Conservation (phyloP, 768 basidiomycete species). For the Boletellus emodensis region DNA sequence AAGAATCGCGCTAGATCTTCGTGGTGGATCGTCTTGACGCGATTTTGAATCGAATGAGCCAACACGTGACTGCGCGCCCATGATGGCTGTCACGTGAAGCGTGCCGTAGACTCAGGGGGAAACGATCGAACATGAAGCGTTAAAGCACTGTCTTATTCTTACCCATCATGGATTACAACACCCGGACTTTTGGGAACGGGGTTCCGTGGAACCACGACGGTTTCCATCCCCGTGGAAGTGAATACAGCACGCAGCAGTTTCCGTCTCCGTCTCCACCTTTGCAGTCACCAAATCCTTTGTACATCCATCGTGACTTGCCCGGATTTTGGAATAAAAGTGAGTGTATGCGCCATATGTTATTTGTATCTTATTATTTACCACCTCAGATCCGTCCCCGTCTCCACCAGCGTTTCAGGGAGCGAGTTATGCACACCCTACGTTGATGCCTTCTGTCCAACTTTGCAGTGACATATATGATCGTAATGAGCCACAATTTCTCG, state of each 20-base stretch:
- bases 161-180: constrained; percentile 15
- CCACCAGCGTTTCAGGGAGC: constrained; percentile 27
- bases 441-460: not conserved
- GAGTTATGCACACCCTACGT: constrained; percentile 3
- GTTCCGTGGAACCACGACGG: not conserved
- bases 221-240: not conserved
- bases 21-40: not conserved
- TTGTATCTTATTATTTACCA: constrained; percentile 16
- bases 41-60: constrained; percentile 5
- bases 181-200: not conserved
- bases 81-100: constrained; percentile 21
- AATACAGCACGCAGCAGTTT: not conserved
- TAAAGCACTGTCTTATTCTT: constrained; percentile 2
- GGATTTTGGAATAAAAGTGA: constrained; percentile 15
- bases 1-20: not conserved
- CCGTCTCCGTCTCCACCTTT: constrained; percentile 8
- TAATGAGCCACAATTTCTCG: not conserved
- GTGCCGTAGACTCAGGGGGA: not conserved
- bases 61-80: constrained; percentile 26
- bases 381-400: constrained; percentile 35
- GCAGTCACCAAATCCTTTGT: constrained; percentile 5
- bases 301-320: constrained; percentile 2
- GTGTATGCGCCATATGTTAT: constrained; percentile 22
- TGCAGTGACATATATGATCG: constrained; percentile 1
- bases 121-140: too few species aligned